phyloP scores from a whole-genome alignment of 129 eudicot species.

The Smallanthus sonchifolius region DNA sequence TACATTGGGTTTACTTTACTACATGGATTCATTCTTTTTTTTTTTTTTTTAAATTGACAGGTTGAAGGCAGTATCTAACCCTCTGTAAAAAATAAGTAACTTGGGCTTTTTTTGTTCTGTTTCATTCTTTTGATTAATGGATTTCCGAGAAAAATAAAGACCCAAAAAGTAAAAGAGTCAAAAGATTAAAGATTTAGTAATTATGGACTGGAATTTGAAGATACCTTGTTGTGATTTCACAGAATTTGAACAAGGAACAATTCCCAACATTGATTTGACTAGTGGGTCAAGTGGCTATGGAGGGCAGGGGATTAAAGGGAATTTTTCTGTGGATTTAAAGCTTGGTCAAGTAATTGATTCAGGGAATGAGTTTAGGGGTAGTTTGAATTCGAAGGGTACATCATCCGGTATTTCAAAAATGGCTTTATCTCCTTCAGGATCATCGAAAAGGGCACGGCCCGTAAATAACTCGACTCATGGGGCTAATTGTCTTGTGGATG shows the following conservation, averaged over 20 bases:
- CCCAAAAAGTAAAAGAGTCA: slow-evolving; percentile 18
- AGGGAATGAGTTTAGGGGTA: slow-evolving; percentile 20
- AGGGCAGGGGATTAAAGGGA: slow-evolving; percentile 38
- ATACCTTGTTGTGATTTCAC: slow-evolving; percentile 53
- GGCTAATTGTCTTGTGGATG: slow-evolving; percentile 55
- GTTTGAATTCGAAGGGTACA: slow-evolving; percentile 21
- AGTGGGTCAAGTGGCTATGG: slow-evolving; percentile 41
- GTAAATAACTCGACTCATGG: slow-evolving; percentile 22
- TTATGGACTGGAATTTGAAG: slow-evolving; percentile 62
- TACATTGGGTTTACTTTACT: slow-evolving; percentile 21
- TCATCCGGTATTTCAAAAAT: slow-evolving; percentile 27
- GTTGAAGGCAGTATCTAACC: slow-evolving; percentile 19
- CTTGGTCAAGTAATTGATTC: slow-evolving; percentile 48
- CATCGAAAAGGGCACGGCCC: slow-evolving; percentile 51
- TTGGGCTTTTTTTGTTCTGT: slow-evolving; percentile 11
- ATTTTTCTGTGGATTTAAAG: slow-evolving; percentile 59
- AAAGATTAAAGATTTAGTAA: slow-evolving; percentile 10
- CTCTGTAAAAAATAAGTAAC: neutral
- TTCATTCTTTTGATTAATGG: slow-evolving; percentile 12
- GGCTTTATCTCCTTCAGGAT: slow-evolving; percentile 42
- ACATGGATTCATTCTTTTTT: slow-evolving; percentile 12
- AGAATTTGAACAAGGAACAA: slow-evolving; percentile 45
- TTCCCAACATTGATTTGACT: slow-evolving; percentile 33
- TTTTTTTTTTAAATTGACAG: slow-evolving; percentile 18
- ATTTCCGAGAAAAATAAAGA: slow-evolving; percentile 16